Conservation (phyloP, 2,329 filamentous ascomycete genomes). For the Bipolaris oryzae region DNA sequence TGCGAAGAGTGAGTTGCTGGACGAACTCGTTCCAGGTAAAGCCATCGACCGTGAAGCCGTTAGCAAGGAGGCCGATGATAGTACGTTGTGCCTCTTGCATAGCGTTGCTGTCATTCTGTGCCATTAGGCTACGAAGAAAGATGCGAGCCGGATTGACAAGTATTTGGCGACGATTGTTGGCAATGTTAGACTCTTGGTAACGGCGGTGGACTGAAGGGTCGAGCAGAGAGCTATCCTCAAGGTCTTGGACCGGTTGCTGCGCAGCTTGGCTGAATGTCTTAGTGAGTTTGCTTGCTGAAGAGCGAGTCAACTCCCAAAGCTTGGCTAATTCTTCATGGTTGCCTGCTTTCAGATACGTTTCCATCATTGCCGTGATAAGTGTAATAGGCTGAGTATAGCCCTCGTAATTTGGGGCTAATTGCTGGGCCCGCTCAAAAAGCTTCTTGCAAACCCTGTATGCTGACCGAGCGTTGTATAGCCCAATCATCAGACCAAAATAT, state of each 20-base stretch:
- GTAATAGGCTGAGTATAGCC: constrained; percentile 42
- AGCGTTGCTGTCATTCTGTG: constrained; percentile 48
- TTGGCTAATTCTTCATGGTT: constrained; percentile 66
- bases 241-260: constrained; percentile 39
- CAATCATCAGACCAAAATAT: constrained; percentile 63
- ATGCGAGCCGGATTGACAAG: constrained; percentile 57
- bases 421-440: constrained; percentile 31
- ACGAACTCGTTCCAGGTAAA: constrained; percentile 83
- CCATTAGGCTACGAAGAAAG: constrained; percentile 61
- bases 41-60: constrained; percentile 76
- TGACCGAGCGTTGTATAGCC: constrained; percentile 57
- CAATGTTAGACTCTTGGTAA: constrained; percentile 31
- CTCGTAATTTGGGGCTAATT: constrained; percentile 19
- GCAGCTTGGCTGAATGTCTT: constrained; percentile 41
- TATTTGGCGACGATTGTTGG: constrained; percentile 53
- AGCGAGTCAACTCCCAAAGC: constrained; percentile 69
- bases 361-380: constrained; percentile 66
- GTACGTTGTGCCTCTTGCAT: constrained; percentile 39
- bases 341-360: constrained; percentile 63
- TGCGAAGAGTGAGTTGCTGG: constrained; percentile 66
- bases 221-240: constrained; percentile 26
- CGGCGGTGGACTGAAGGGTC: constrained; percentile 28
- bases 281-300: constrained; percentile 55
- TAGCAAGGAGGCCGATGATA: constrained; percentile 61
- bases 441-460: constrained; percentile 51